A percentile compares a stretch with the other conserved stretches of the same genome.
Evolutionary conservation across 2,329 filamentous ascomycete genomes (phyloP).

Genomic region (Sporothrix pseudoabietina): DNA sequence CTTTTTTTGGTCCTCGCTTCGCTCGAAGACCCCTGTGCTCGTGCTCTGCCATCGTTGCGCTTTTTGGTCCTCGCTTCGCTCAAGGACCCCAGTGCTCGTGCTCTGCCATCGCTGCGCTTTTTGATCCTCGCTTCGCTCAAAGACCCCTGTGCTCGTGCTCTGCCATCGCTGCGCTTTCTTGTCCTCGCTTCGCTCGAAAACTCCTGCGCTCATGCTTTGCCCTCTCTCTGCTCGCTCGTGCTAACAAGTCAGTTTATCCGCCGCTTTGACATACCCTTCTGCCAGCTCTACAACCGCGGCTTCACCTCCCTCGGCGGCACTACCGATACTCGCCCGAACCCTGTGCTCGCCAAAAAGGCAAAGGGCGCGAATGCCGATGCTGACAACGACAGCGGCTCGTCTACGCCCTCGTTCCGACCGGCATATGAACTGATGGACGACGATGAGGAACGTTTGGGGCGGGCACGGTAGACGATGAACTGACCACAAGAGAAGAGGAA

Average conservation of each 20-base stretch:
- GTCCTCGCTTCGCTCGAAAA: neutral
- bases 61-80: neutral
- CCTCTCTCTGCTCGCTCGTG: neutral
- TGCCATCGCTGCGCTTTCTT: neutral
- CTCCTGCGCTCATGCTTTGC: neutral
- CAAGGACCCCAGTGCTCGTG: too few species aligned
- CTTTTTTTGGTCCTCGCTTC: neutral
- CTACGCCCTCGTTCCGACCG: conserved; percentile 58
- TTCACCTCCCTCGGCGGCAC: conserved; percentile 79
- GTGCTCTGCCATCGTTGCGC: too few species aligned
- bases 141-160: too few species aligned
- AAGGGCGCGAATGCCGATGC: conserved; percentile 33
- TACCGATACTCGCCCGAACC: conserved; percentile 87
- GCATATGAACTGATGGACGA: conserved; percentile 77
- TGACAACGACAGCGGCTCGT: conserved; percentile 17
- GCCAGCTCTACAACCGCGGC: conserved; percentile 74
- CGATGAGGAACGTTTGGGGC: conserved; percentile 75
- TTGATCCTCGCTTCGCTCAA: neutral
- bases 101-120: neutral
- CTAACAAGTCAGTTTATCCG: conserved; percentile 66
- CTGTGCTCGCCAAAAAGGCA: conserved; percentile 58
- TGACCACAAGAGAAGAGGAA: neutral
- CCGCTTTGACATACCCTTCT: conserved; percentile 79
- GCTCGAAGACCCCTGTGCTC: too few species aligned
- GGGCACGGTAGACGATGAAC: conserved; percentile 53